Conservation (phyloP, 495 filamentous ascomycete species). For the Hypomontagnella monticulosa region DNA sequence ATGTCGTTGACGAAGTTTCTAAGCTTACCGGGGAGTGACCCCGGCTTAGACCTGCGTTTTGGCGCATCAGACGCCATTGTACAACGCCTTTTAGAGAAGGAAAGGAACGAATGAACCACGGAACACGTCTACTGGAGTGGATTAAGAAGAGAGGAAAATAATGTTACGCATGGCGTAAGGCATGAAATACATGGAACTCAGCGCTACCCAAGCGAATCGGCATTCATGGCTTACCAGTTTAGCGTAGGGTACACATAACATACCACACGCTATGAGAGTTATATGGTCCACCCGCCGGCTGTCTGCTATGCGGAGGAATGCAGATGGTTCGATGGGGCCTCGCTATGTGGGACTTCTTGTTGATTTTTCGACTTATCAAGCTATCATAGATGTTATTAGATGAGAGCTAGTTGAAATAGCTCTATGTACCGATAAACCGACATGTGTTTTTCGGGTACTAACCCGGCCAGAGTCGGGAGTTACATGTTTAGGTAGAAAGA, state of each 20-base stretch:
- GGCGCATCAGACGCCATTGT: constrained; percentile 32
- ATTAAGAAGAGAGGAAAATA: constrained; percentile 5
- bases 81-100: constrained; percentile 10
- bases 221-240: constrained; percentile 23
- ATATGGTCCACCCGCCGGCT: constrained; percentile 15
- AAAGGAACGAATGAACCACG: constrained; percentile 20
- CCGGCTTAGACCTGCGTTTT: constrained; percentile 30
- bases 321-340: constrained; percentile 28
- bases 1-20: constrained; percentile 45
- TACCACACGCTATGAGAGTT: constrained; percentile 28
- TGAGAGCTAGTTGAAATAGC: constrained; percentile 14
- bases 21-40: constrained; percentile 38
- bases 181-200: constrained; percentile 24
- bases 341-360: constrained; percentile 19
- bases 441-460: constrained; percentile 7
- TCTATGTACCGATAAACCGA: constrained; percentile 1
- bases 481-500: constrained; percentile 24
- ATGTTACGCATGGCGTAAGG: constrained; percentile 24
- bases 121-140: constrained; percentile 22
- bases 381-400: constrained; percentile 18
- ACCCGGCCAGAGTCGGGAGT: constrained; percentile 36
- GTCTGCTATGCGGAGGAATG: constrained; percentile 19
- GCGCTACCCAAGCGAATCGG: constrained; percentile 17
- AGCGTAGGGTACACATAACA: constrained; percentile 26
- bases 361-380: constrained; percentile 11